Evolutionary conservation across 352 stramenopile genomes (phyloP).

Genomic region (Peronospora tabacina): DNA sequence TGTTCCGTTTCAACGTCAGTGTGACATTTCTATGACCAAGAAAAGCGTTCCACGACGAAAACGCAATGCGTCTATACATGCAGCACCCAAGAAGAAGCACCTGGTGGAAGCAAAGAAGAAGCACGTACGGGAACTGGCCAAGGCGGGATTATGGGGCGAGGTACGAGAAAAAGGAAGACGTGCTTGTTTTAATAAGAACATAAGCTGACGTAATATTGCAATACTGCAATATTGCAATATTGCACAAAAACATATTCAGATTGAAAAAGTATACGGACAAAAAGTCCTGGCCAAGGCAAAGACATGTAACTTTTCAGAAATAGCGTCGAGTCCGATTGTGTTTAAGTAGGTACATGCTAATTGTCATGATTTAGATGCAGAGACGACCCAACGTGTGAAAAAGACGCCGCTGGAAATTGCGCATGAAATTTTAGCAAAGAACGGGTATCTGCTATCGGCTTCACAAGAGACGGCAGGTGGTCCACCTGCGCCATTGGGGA

Average conservation of each 20-base stretch:
- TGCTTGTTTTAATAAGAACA: not conserved
- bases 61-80: slow-evolving; percentile 2
- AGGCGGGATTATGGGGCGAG: slow-evolving; percentile 40
- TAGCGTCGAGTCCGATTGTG: not conserved
- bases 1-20: slow-evolving; percentile 6
- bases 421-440: slow-evolving; percentile 50
- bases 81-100: slow-evolving; percentile 21
- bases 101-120: slow-evolving; percentile 58
- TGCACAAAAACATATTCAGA: slow-evolving; percentile 34
- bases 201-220: not conserved
- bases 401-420: slow-evolving; percentile 62
- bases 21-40: slow-evolving; percentile 26
- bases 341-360: not conserved
- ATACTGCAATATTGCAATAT: not conserved
- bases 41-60: slow-evolving; percentile 16
- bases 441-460: slow-evolving; percentile 36
- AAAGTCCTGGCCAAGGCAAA: slow-evolving; percentile 67
- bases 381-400: slow-evolving; percentile 43
- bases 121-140: slow-evolving; percentile 64
- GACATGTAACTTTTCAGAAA: slow-evolving; percentile 32
- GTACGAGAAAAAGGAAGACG: slow-evolving; percentile 12
- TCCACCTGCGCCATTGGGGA: not conserved
- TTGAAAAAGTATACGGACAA: slow-evolving; percentile 50
- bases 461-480: not conserved
- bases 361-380: slow-evolving; percentile 30